Evolutionary conservation across 2,329 filamentous ascomycete species (phyloP).

Genomic region (Microsporum ferrugineum): DNA sequence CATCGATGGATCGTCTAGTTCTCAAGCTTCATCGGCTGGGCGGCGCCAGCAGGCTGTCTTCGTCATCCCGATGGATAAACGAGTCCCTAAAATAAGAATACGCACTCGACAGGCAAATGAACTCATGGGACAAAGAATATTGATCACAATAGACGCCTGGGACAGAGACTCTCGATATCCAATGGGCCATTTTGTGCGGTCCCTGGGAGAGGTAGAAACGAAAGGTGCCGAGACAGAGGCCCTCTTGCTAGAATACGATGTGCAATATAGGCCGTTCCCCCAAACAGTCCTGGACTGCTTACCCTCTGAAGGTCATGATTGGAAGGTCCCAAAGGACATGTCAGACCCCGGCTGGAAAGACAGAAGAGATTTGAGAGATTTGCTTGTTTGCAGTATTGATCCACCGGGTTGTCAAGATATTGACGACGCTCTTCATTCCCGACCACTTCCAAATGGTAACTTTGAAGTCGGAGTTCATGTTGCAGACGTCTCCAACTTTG

Average conservation of each 20-base stretch:
- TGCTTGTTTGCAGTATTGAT: slow-evolving; percentile 94
- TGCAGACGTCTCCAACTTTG: slow-evolving; percentile 97
- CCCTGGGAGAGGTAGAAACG: slow-evolving; percentile 83
- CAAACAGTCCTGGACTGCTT: slow-evolving; percentile 91
- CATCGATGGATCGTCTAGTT: slow-evolving; percentile 76
- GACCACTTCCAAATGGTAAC: slow-evolving; percentile 77
- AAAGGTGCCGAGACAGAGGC: slow-evolving; percentile 98
- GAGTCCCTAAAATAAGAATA: slow-evolving; percentile 88
- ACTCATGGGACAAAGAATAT: slow-evolving; percentile 76
- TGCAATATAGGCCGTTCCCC: slow-evolving; percentile 93
- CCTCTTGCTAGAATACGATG: slow-evolving; percentile 84
- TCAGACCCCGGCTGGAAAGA: slow-evolving; percentile 80
- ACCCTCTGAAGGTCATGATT: slow-evolving; percentile 80
- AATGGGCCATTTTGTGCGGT: slow-evolving; percentile 84
- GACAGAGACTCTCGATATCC: slow-evolving; percentile 87
- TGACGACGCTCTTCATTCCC: slow-evolving; percentile 88
- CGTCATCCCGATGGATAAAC: slow-evolving; percentile 94
- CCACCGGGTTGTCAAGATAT: slow-evolving; percentile 95
- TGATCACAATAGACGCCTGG: slow-evolving; percentile 93
- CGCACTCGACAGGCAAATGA: slow-evolving; percentile 83
- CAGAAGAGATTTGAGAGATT: slow-evolving; percentile 67
- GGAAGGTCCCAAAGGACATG: slow-evolving; percentile 71
- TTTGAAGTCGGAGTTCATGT: slow-evolving; percentile 96
- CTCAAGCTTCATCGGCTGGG: slow-evolving; percentile 60
- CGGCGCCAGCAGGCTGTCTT: slow-evolving; percentile 87